Percentiles rank a stretch among this genome's conserved stretches.
These are phyloP conservation scores for Lepraria neglecta DNA, from an alignment of 495 filamentous ascomycete genomes.

Conservation along the genomic window DNA sequence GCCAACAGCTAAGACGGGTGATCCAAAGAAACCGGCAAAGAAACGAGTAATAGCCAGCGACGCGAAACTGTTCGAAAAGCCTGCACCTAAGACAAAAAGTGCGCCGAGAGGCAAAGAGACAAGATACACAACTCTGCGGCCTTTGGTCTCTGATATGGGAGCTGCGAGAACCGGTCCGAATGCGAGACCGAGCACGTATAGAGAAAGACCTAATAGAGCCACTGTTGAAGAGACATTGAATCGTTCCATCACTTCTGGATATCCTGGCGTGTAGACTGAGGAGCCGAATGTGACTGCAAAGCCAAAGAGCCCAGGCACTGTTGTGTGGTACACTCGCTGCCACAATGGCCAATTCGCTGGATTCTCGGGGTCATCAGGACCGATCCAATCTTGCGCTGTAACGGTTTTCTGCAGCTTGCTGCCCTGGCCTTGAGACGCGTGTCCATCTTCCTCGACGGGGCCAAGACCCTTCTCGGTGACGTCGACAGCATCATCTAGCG, in stretches of 20 bases:
- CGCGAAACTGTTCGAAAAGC: conserved; percentile 49
- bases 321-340: conserved; percentile 17
- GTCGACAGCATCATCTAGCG: background rate
- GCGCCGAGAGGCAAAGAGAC: conserved; percentile 47
- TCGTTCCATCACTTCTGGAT: conserved; percentile 36
- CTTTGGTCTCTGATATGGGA: conserved; percentile 52
- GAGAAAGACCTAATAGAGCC: conserved; percentile 48
- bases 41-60: conserved; percentile 53
- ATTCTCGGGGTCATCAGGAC: conserved; percentile 36
- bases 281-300: conserved; percentile 42
- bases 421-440: background rate
- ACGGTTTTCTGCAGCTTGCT: conserved; percentile 1
- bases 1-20: conserved; percentile 50
- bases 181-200: conserved; percentile 53
- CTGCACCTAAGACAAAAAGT: conserved; percentile 60
- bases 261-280: conserved; percentile 48
- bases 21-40: conserved; percentile 52
- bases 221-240: conserved; percentile 47
- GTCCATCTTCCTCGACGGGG: background rate
- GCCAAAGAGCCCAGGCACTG: conserved; percentile 22
- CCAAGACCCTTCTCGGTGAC: conserved; percentile 5
- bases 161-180: conserved; percentile 55
- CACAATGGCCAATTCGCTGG: conserved; percentile 36
- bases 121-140: conserved; percentile 50
- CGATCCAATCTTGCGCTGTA: conserved; percentile 32